These are phyloP conservation scores for Clarireedia paspali DNA, from an alignment of 2,329 filamentous ascomycete species.

Conservation along the genomic window DNA sequence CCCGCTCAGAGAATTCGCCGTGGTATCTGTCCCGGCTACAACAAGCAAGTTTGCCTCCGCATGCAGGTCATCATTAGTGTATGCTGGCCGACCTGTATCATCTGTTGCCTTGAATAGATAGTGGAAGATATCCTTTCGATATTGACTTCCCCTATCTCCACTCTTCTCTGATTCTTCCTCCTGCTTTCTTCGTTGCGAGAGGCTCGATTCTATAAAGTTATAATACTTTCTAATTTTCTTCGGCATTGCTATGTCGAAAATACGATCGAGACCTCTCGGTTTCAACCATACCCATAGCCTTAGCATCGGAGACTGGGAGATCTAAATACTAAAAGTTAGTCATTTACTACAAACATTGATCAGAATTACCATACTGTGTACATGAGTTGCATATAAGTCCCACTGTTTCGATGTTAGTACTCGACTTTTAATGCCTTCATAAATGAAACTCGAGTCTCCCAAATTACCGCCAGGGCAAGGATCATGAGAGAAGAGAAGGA, in stretches of 20 bases:
- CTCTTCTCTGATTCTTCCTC: background rate
- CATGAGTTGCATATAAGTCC: background rate
- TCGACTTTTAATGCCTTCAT: background rate
- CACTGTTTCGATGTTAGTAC: background rate
- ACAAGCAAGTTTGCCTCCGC: background rate
- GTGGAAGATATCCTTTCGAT: background rate
- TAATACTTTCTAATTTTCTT: background rate
- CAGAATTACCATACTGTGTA: background rate
- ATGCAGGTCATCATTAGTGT: background rate
- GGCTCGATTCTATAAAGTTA: background rate
- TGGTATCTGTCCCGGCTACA: background rate
- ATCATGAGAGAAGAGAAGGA: background rate
- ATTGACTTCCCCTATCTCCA: background rate
- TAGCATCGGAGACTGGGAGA: background rate
- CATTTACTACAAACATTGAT: background rate
- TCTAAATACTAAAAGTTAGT: background rate
- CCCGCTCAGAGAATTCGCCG: background rate
- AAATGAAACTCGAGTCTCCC: background rate
- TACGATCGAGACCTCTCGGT: background rate
- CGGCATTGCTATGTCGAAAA: background rate
- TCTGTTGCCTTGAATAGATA: conserved; percentile 92
- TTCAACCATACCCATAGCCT: background rate
- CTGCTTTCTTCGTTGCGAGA: background rate
- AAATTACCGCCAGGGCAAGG: no score
- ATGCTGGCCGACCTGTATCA: conserved; percentile 79